Conservation (phyloP, 371 early-diverging fungal genomes). For the Thermomucor indicae-seudaticae region DNA sequence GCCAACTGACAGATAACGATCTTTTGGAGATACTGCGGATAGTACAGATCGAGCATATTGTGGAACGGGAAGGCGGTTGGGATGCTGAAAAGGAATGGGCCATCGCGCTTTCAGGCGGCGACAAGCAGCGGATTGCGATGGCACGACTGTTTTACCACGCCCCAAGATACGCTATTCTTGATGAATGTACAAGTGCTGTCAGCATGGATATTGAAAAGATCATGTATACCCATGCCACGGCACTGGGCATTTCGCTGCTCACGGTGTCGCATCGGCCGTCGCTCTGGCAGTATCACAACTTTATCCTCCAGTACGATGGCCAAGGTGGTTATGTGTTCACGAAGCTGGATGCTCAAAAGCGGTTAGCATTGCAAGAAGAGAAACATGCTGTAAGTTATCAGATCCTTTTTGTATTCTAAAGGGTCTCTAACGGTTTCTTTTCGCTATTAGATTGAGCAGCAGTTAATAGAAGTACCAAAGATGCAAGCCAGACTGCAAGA, state of each 20-base stretch:
- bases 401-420: background rate
- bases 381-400: conserved; percentile 47
- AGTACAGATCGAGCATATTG: conserved; percentile 74
- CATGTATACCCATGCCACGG: conserved; percentile 86
- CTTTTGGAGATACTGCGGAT: conserved; percentile 68
- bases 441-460: conserved; percentile 65
- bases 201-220: conserved; percentile 86
- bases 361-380: conserved; percentile 79
- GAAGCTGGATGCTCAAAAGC: conserved; percentile 81
- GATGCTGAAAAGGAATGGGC: conserved; percentile 83
- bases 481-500: conserved; percentile 66
- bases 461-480: conserved; percentile 68
- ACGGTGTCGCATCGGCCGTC: conserved; percentile 90
- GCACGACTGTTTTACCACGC: conserved; percentile 88
- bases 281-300: conserved; percentile 86
- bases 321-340: conserved; percentile 86
- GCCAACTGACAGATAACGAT: conserved; percentile 61
- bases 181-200: conserved; percentile 91
- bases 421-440: background rate
- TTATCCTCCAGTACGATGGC: conserved; percentile 82
- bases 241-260: conserved; percentile 79
- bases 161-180: conserved; percentile 88
- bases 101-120: conserved; percentile 80
- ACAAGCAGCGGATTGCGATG: conserved; percentile 89
- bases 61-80: conserved; percentile 89